Conservation (phyloP, 2,329 filamentous ascomycete genomes). For the Penicillium glabrum region DNA sequence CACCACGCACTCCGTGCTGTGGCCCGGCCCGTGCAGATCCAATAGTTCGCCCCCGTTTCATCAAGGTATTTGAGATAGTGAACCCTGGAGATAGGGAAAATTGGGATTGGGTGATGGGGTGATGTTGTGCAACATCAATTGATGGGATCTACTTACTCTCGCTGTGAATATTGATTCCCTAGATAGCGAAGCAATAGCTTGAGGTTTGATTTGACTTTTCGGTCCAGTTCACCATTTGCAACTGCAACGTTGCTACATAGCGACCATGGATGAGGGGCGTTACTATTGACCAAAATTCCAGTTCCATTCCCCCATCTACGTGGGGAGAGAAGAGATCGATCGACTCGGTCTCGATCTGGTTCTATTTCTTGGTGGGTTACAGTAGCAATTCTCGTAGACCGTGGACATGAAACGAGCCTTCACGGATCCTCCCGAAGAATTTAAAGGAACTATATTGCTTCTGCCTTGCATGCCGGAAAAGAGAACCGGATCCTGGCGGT, state of each 20-base stretch:
- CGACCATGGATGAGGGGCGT: neutral
- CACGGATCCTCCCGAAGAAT: neutral
- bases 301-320: neutral
- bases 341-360: neutral
- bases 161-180: neutral
- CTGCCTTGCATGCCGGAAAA: neutral
- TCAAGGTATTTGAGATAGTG: constrained; percentile 3
- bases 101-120: neutral
- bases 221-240: neutral
- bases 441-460: neutral
- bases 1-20: neutral
- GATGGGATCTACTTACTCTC: neutral
- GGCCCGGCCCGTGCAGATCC: constrained; percentile 14
- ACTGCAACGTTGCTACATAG: neutral
- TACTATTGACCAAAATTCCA: neutral
- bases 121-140: neutral
- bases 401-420: neutral
- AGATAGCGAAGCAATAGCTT: neutral
- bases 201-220: neutral
- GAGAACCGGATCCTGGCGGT: neutral
- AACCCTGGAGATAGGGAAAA: neutral
- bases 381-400: neutral
- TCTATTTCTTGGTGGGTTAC: neutral
- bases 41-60: constrained; percentile 4
- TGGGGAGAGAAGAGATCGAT: neutral